phyloP scores from a whole-genome alignment of 495 filamentous ascomycete genomes.

The Lepidopterella palustris region DNA sequence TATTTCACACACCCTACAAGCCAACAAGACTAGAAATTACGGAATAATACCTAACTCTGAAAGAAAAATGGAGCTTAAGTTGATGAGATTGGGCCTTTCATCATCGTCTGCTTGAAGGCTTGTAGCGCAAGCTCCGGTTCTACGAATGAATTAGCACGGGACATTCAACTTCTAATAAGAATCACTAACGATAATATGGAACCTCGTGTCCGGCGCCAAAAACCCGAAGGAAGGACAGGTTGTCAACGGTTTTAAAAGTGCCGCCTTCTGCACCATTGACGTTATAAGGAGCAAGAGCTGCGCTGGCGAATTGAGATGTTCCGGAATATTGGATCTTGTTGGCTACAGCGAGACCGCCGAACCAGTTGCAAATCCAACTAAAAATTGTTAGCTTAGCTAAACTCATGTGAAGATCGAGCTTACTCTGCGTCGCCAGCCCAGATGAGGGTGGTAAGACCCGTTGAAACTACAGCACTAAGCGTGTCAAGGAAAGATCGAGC shows the following conservation, averaged over 20 bases:
- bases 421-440: constrained; percentile 46
- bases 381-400: constrained; percentile 28
- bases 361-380: constrained; percentile 56
- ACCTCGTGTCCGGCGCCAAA: constrained; percentile 51
- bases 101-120: constrained; percentile 48
- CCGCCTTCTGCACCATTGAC: constrained; percentile 44
- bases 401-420: neutral
- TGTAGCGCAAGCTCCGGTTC: constrained; percentile 45
- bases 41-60: no score
- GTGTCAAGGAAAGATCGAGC: constrained; percentile 43
- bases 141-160: constrained; percentile 1
- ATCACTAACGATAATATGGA: constrained; percentile 42
- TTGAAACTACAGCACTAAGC: constrained; percentile 45
- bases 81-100: constrained; percentile 33
- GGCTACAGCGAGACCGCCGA: constrained; percentile 42
- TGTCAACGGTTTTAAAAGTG: constrained; percentile 46
- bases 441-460: constrained; percentile 44
- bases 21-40: no score
- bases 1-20: no score
- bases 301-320: constrained; percentile 36
- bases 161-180: neutral
- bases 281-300: constrained; percentile 41
- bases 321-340: constrained; percentile 35
- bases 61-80: no score
- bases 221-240: constrained; percentile 47